Evolutionary conservation across 805 yeast species (phyloP).

Genomic region (Yarrowia deformans): DNA sequence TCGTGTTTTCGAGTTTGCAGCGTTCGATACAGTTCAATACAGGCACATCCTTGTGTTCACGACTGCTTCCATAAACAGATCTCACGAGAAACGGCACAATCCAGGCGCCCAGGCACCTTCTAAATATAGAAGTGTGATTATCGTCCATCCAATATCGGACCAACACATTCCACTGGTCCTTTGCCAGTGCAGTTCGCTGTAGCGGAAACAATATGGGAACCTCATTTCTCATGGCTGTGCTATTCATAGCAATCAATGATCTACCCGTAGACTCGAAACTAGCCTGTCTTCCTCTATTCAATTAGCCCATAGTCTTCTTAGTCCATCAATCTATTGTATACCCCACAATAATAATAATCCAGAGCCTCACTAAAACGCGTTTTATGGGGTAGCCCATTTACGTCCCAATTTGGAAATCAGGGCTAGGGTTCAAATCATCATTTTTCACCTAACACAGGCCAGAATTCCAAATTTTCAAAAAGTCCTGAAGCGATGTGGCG

Average conservation of each 20-base stretch:
- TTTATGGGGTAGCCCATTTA: background rate
- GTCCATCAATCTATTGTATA: too few relatives aligned
- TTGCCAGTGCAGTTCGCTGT: too few relatives aligned
- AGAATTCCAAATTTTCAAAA: background rate
- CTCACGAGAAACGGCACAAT: background rate
- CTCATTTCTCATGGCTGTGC: too few relatives aligned
- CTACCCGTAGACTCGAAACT: too few relatives aligned
- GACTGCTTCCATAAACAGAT: conserved; percentile 3
- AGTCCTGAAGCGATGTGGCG: conserved; percentile 53
- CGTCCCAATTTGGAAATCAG: background rate
- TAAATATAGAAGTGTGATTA: background rate
- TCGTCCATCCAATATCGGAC: too few relatives aligned
- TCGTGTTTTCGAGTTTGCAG: background rate
- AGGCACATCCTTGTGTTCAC: background rate
- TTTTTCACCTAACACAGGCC: background rate
- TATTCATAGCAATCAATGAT: too few relatives aligned
- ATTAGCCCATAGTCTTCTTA: too few relatives aligned
- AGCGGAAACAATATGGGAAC: too few relatives aligned
- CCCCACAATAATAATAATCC: too few relatives aligned
- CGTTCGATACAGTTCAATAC: background rate
- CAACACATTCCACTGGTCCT: too few relatives aligned
- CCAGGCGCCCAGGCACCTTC: background rate
- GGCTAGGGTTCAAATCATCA: conserved; percentile 7
- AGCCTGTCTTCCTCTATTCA: too few relatives aligned
- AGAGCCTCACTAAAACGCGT: background rate